Base-by-base conservation (phyloP, 1,284 basidiomycete species). In the Pascua sp. region DNA sequence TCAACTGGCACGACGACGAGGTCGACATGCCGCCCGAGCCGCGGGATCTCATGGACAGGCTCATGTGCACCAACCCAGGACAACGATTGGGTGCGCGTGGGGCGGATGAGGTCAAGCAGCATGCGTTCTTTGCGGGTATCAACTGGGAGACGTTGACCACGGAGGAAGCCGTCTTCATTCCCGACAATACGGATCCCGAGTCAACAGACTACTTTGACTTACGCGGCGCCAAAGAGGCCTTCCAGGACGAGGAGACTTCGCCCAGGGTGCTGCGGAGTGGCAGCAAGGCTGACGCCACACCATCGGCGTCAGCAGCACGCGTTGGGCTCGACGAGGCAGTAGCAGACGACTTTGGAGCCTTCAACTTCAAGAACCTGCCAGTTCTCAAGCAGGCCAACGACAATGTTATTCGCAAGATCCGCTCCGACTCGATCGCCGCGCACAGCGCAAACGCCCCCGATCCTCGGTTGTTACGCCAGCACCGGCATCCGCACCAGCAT, bases 141-240 rank as follows among this genome's bases (percentile, higher is more conserved):
- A 89, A 98, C 67, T 98, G 96, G 95, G 86, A 90, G 55, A 88
- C 89, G 56, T 86, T 98, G 58, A 90, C 90, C 5, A 86, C 85
- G 9, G 85, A 86, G 4, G 89, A 93, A 70, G 93, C 94, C 17
- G 91, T 90, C 24, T 98, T 99, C 78, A 93, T 98, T 50, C 96
- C 96, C 45, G 89, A 94, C 70, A 86, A 96, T 40, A 86, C 88
- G 10, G 95, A 98, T 75, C 92, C 93, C 0, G 95, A 98, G 77
- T 96, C 91, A 24, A 99, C 96, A 12, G 96, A 98, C 75, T 99
- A 99, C 80, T 99, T 99, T 69, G 96, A 99, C 77, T 85, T 92
- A 58, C 87, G 96, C 37, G 96, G 96, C 0, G 76, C 76, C 9
- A 62, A 65, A n/a, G 61, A 65, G 18, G 59, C 57, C 0, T 73